Base-by-base conservation (phyloP, 2,329 filamentous ascomycete genomes). In the Xylariomycetidae sp. region DNA sequence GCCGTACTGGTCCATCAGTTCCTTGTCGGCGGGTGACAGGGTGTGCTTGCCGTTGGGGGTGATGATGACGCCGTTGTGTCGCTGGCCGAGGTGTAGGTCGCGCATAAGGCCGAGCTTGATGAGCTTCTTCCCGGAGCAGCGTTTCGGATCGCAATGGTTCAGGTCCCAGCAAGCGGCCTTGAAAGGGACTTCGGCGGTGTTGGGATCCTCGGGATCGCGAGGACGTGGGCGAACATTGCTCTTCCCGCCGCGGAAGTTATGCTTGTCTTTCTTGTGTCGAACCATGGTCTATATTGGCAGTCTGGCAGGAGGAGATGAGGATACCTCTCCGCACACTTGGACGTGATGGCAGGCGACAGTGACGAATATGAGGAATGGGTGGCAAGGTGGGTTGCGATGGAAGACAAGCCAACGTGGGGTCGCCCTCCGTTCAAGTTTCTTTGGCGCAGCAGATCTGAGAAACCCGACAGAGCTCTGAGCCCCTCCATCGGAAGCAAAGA, bases 161-260 rank as follows among this genome's bases (percentile, higher is more conserved):
- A 98, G 72, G 55, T 98, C 92, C 92, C 92, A 98, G 60, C 90
- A 95, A 38, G 90, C 92, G 30, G 92, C 90, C 64, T 93, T 94
- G 74, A 89, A 95, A 15, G 65, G 54, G 24, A 64, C 79, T 44
- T 50, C 74, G 30, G 40, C 53, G 34, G 62, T 50, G 43, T 59
- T 46, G 47, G 48, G 48, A 34, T 67, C 58, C 40, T 65, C 62
- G 34, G 60, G 56, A 31, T 63, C 45, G 46, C 70, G 71, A 39
- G 70, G 65, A 41, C 70, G 68, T 43, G 70, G 65, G 43, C 76
- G 70, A 40, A 78, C 71, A 40, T 76, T 70, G 46, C 73, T 74
- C 61, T 84, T 86, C 58, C 86, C 88, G 54, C 85, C 82, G 57
- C 83, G 76, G 48, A 72, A 72, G 34, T 74, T 69, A n/a, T n/a